phyloP scores from a whole-genome alignment of 108 stramenopile species.

The Skeletonema potamos region DNA sequence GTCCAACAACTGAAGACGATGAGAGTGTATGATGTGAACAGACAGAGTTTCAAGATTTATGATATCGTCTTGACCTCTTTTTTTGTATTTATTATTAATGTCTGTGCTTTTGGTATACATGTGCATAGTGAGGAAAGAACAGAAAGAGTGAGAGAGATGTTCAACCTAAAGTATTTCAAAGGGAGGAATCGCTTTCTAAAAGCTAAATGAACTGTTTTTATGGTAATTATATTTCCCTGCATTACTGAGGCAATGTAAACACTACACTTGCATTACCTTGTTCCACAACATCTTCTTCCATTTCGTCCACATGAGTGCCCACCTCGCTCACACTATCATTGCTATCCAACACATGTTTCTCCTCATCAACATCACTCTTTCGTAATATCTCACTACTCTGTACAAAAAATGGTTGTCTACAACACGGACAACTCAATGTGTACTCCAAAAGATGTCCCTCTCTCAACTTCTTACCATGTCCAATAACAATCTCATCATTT shows the following conservation, averaged over 20 bases:
- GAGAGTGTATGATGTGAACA: constrained; percentile 12
- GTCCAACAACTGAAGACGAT: constrained; percentile 1
- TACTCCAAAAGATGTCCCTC: not conserved
- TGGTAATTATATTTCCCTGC: no score
- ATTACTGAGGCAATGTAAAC: not conserved
- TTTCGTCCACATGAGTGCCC: not conserved
- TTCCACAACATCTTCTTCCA: not conserved
- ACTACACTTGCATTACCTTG: not conserved
- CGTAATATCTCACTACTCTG: not conserved
- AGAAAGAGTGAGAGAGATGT: no score
- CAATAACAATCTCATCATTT: not conserved
- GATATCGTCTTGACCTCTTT: not conserved
- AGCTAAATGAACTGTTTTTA: not conserved
- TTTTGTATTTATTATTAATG: not conserved
- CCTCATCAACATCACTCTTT: not conserved
- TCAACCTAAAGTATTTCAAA: no score
- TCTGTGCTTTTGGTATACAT: not conserved
- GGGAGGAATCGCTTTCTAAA: not conserved
- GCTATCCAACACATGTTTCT: not conserved
- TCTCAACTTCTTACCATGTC: not conserved
- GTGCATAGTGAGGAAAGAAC: not conserved
- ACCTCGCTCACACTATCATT: not conserved
- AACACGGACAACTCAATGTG: not conserved
- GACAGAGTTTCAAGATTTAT: not conserved
- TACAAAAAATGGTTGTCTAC: not conserved